A percentile compares a stretch with the other conserved stretches of the same genome.
These are phyloP conservation scores for Cryptococcus sp. DNA, from an alignment of 1,284 basidiomycete genomes.

Conservation along the genomic window DNA sequence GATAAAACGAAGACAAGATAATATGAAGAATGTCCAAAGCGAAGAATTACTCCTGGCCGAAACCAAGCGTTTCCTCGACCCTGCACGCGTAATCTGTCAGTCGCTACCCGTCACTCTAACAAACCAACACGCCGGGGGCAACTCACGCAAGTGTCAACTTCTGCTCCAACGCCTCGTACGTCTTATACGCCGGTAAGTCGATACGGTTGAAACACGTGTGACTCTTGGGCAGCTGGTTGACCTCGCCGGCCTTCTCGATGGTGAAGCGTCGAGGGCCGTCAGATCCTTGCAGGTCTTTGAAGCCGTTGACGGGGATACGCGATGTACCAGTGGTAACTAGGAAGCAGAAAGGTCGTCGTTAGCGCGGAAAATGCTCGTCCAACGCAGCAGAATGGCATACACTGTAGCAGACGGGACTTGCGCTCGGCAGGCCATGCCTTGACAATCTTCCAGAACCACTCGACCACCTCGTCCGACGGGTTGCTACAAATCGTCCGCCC, in stretches of 20 bases:
- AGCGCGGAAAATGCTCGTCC: constrained; percentile 49
- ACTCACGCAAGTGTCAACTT: constrained; percentile 73
- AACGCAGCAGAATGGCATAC: no score
- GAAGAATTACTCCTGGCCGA: constrained; percentile 47
- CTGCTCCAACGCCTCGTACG: constrained; percentile 82
- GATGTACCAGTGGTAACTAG: constrained; percentile 98
- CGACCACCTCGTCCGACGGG: constrained; percentile 79
- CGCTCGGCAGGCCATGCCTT: constrained; percentile 93
- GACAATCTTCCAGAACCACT: constrained; percentile 99
- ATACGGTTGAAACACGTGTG: constrained; percentile 83
- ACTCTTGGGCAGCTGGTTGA: constrained; percentile 79
- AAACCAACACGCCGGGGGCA: not conserved
- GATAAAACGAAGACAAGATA: not conserved
- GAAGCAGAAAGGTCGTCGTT: constrained; percentile 59
- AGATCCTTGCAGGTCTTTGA: constrained; percentile 96
- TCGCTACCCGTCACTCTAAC: not conserved
- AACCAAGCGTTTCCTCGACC: constrained; percentile 64
- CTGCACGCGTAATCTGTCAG: constrained; percentile 6
- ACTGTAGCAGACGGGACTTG: constrained; percentile 53
- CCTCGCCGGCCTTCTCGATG: constrained; percentile 94
- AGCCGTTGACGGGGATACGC: constrained; percentile 95
- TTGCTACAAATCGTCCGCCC: constrained; percentile 60
- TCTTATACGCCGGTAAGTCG: constrained; percentile 87
- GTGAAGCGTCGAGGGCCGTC: constrained; percentile 93
- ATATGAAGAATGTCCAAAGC: not conserved